Conservation (phyloP, 2,329 filamentous ascomycete species). For the Aspergillus sp. region DNA sequence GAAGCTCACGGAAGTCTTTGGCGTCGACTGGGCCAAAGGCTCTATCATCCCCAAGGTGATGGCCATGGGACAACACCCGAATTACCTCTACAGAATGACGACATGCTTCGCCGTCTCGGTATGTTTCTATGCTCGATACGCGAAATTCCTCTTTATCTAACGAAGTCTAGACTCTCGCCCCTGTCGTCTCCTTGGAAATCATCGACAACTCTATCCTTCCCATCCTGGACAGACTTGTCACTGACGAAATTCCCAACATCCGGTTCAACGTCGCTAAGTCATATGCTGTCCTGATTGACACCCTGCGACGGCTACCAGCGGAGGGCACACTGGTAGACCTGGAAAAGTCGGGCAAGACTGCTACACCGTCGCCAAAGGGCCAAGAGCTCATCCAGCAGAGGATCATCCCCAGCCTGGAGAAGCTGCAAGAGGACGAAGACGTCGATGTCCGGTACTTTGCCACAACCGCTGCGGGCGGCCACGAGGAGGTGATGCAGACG, state of each 20-base stretch:
- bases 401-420: constrained; percentile 86
- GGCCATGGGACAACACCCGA: constrained; percentile 96
- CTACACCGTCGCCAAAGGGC: constrained; percentile 64
- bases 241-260: constrained; percentile 96
- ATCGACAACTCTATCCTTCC: constrained; percentile 91
- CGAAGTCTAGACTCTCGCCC: constrained; percentile 74
- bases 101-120: constrained; percentile 99
- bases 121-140: constrained; percentile 45
- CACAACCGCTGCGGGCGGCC: constrained; percentile 71
- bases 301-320: constrained; percentile 86
- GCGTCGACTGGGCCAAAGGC: constrained; percentile 94
- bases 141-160: constrained; percentile 24
- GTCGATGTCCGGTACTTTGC: constrained; percentile 98
- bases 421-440: constrained; percentile 95
- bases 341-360: constrained; percentile 68
- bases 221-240: constrained; percentile 91
- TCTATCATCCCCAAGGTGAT: constrained; percentile 98
- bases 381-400: constrained; percentile 80
- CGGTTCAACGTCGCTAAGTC: constrained; percentile 99
- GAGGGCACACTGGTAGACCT: constrained; percentile 81
- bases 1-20: constrained; percentile 98
- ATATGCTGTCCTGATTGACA: constrained; percentile 83
- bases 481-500: constrained; percentile 56
- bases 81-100: constrained; percentile 99
- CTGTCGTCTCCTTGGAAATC: constrained; percentile 88